Base-by-base conservation (phyloP, 495 filamentous ascomycete species). In the Clavariopsis aquatica region DNA sequence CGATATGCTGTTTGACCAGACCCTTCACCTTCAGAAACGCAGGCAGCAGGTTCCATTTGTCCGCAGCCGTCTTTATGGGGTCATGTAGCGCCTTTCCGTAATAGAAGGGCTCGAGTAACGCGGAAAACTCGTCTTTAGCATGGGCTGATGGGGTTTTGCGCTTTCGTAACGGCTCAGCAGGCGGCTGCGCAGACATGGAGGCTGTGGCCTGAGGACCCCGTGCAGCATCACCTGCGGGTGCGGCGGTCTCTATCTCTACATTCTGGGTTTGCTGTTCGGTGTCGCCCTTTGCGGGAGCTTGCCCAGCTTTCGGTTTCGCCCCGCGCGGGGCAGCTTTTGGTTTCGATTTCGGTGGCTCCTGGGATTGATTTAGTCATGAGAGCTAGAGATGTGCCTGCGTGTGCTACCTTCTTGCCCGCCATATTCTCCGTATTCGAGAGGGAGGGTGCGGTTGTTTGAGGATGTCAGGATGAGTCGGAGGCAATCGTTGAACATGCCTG, bases 11-110 rank as follows among this genome's bases (percentile, higher is more conserved):
- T 77, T 96, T 96, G 49, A 96, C 91, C 60, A 96, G 77, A 38
- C 92, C 94, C 75, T 99, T 99, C 70, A 96, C 92, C 73, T 96
- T 96, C 52, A 99, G 80, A 72, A 98, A 99, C 3, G 94, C 93
- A 0, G 94, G 95, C 19, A 99, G 79, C 24, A 99, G 79, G 72
- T 97, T 97, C 86, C 91, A 97, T 81, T 98, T 98, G 77, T 98
- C 80, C 60, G 82, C 82, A 2, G 88, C 92, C n/a, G 95, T 96
- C 41, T 90, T 85, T 71, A 99, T 96, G 0, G 93, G 90, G 64
- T 97, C 94, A 0, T 91, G 96, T 56, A 98, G 78, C 54, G 85
- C 87, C 74, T 98, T 99, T 57, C 90, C 93, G 69, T 93, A 91
- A 76, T 99, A 99, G 74, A 98, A 96, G 0, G 94, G 94, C 77